Evolutionary conservation across 2,329 filamentous ascomycete species (phyloP), one percentile per base, ranked within the genome.

Genomic region (Colletotrichum theobromicola): DNA sequence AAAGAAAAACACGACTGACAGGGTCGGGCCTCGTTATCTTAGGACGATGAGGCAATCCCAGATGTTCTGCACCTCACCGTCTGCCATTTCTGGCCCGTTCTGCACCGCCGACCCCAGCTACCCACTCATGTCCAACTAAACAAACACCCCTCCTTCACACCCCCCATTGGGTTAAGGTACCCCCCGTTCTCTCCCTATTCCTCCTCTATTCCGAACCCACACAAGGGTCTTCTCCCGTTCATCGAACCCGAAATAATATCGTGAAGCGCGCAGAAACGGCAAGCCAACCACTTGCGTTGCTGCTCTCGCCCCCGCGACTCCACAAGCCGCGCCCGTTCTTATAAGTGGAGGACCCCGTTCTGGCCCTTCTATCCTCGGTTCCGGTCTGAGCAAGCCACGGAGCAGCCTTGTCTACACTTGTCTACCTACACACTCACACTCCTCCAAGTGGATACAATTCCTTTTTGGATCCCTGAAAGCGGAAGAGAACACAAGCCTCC

Each of bases 201-300:
- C 46, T 67, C 72, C 28, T 67, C 67, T 74, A 62, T 74, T 42
- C 72, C 72, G 72, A 72, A 60, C 72, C 68, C 63, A 68, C 28
- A 46, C 68, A 72, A 67, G 72, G 68, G 63, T 74, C 28, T 57
- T 66, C 32, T 62, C 57, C 62, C 67, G 26, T 74, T 61, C 53
- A 37, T 46, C 60, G 61, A 65, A 74, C 72, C 72, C 72, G 72
- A 74, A 62, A 74, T 74, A 72, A 72, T 72, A 72, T 74, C 72
- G 72, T 74, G 72, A 63, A 74, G 72, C 72, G 55, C 63, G 42
- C 72, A 74, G 34, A 62, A 50, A 62, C 62, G 32, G 42, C 42
- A 58, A 58, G 28, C 35, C 34, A 60, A 53, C 72, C 72, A 74
- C 26, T 74, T 9, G 65, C 62, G 30, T 72, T 13, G 32, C 18